Evolutionary conservation across 164 flowering plant genomes (phyloP), one percentile per base, ranked within the genome.

Genomic region (Macadamia integrifolia): DNA sequence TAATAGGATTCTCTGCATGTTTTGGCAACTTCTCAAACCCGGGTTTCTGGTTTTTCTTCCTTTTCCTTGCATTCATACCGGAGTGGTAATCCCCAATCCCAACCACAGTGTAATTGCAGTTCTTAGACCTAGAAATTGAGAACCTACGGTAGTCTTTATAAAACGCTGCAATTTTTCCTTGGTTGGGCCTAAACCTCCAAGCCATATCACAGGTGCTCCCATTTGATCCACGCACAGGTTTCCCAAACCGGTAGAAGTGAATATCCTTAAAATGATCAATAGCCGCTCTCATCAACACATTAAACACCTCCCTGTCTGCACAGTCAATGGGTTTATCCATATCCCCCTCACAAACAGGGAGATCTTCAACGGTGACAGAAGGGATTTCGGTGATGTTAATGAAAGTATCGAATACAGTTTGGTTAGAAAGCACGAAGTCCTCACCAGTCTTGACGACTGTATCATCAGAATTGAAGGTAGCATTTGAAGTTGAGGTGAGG

Each of bases 181-280:
- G 88, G 73, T 83, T 83, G 13, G 92, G 90, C 76, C 90, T 78
- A 71, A 79, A 87, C 58, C 90, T 70, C 92, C 92, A 87, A 11
- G 92, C 92, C 92, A 87, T 87, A 69, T 87, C 90, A 70, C 92
- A 87, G 13, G 80, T 78, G 64, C 55, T 76, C 29, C 77, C 87
- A 56, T 80, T 74, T 1, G 70, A 58, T 14, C 92, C 92, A 29
- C 60, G 65, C 89, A 35, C 40, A 35, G 40, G 40, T 35, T 35
- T 35, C 40, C 40, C 40, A 35, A 35, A 35, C 40, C 40, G 40
- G 40, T 35, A 35, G 40, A 35, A 35, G 40, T 35, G 40, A 35
- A 35, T 35, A 35, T 35, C 40, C 77, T 75, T 80, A 64, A 87
- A 87, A 52, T 69, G 59, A 59, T 87, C 90, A 3, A 87, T 86